Percentiles rank a stretch among this genome's conserved stretches.
Conservation (phyloP, 192 early-diverging fungal species). For the Diversispora epigaea region DNA sequence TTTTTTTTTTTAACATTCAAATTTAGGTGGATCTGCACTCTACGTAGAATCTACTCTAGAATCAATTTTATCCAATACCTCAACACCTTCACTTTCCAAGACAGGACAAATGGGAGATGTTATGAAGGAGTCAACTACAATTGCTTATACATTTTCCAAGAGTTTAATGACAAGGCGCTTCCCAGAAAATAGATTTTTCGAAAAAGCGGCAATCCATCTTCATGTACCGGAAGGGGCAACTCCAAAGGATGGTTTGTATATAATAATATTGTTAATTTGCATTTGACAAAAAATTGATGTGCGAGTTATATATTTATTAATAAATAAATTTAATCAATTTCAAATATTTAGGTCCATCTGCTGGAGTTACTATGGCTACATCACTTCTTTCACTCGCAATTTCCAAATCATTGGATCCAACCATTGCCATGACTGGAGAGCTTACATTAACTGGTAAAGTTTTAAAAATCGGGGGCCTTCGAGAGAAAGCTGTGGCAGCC, state of each 20-base stretch:
- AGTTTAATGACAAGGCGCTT: slow-evolving; percentile 70
- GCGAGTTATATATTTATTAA: neutral
- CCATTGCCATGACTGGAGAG: slow-evolving; percentile 98
- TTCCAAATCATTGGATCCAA: slow-evolving; percentile 68
- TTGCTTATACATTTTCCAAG: slow-evolving; percentile 97
- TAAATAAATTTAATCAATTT: no score
- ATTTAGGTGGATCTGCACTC: slow-evolving; percentile 77
- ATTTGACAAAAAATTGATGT: neutral
- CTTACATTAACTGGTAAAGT: slow-evolving; percentile 96
- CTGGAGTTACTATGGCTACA: slow-evolving; percentile 94
- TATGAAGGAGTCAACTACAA: slow-evolving; percentile 96
- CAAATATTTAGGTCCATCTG: slow-evolving; percentile 73
- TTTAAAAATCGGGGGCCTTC: slow-evolving; percentile 95
- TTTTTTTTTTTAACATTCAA: slow-evolving; percentile 23
- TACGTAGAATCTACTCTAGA: slow-evolving; percentile 96
- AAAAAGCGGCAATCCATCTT: slow-evolving; percentile 85
- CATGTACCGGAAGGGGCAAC: slow-evolving; percentile 98
- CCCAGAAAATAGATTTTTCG: slow-evolving; percentile 90
- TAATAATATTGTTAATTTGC: slow-evolving; percentile 15
- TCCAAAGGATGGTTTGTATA: slow-evolving; percentile 84
- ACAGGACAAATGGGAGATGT: slow-evolving; percentile 98
- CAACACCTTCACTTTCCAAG: slow-evolving; percentile 62
- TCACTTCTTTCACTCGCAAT: slow-evolving; percentile 90
- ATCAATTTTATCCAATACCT: slow-evolving; percentile 60
- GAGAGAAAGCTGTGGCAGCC: slow-evolving; percentile 98